phyloP scores from a whole-genome alignment of 116 monocot species.

The Papilionanthe hybrid region DNA sequence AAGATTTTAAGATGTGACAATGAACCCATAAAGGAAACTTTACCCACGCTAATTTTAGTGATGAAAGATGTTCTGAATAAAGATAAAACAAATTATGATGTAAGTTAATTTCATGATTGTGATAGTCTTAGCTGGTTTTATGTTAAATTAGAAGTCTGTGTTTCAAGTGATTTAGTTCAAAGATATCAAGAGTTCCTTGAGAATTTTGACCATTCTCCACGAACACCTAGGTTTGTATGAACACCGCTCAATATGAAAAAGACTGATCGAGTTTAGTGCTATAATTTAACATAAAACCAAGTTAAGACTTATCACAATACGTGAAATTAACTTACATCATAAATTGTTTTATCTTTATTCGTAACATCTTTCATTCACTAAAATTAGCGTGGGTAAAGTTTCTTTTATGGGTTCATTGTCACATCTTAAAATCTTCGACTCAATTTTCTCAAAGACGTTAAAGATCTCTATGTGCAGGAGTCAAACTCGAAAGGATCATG shows the following conservation, averaged over 20 bases:
- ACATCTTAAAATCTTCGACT: conserved; percentile 36
- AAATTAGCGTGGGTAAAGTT: conserved; percentile 36
- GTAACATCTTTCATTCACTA: conserved; percentile 49
- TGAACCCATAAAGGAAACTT: too few species aligned
- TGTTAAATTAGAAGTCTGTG: conserved; percentile 55
- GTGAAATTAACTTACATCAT: conserved; percentile 50
- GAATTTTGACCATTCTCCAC: conserved; percentile 10
- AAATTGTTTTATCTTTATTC: conserved; percentile 47
- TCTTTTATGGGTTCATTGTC: conserved; percentile 36
- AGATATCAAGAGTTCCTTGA: conserved; percentile 31
- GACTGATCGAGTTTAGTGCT: neutral
- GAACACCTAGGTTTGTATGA: conserved; percentile 22
- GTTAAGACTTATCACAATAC: neutral
- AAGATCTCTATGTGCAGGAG: conserved; percentile 47
- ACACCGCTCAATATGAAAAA: conserved; percentile 25
- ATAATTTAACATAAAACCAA: neutral
- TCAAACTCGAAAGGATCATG: conserved; percentile 44
- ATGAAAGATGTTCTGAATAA: too few species aligned
- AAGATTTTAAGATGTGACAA: too few species aligned
- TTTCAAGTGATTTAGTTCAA: conserved; percentile 68
- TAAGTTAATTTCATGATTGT: too few species aligned
- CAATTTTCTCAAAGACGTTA: conserved; percentile 41
- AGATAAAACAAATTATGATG: too few species aligned
- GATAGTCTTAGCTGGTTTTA: too few species aligned
- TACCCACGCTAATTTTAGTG: too few species aligned